Percentiles rank a stretch among this genome's conserved stretches.
These are phyloP conservation scores for Hemileccinum impolitum DNA, from an alignment of 768 basidiomycete genomes.

Conservation along the genomic window DNA sequence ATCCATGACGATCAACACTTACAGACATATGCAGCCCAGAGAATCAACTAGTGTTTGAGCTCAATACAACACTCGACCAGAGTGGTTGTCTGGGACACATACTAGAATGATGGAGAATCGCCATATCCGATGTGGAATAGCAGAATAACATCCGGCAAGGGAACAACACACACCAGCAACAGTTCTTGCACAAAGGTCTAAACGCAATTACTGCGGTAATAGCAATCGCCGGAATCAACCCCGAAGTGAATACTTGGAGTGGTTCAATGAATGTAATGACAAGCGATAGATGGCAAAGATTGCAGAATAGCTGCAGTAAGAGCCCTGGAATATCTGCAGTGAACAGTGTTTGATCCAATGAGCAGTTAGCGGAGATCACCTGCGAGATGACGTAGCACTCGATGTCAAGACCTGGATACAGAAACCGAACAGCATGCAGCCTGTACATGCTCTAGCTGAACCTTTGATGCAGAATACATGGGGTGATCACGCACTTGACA, in stretches of 20 bases:
- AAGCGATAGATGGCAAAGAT: slow-evolving; percentile 11
- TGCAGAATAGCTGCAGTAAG: slow-evolving; percentile 14
- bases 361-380: neutral
- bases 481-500: slow-evolving; percentile 7
- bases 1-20: slow-evolving; percentile 2
- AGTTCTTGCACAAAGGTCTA: slow-evolving; percentile 20
- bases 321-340: slow-evolving; percentile 1
- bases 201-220: neutral
- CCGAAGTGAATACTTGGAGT: slow-evolving; percentile 13
- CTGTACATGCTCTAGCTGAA: neutral
- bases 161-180: slow-evolving; percentile 7
- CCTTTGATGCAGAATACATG: neutral
- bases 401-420: slow-evolving; percentile 7
- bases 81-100: neutral
- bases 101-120: slow-evolving; percentile 18
- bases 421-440: slow-evolving; percentile 14
- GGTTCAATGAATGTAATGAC: slow-evolving; percentile 11
- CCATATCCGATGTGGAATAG: slow-evolving; percentile 18
- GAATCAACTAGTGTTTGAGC: slow-evolving; percentile 4
- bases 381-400: slow-evolving; percentile 1
- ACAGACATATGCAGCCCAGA: slow-evolving; percentile 18
- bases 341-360: neutral
- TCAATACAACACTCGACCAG: neutral
- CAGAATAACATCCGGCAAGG: neutral
- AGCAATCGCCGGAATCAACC: slow-evolving; percentile 6